Base-by-base conservation (phyloP, 106 monocot genomes). In the Dendrobium catenatum region DNA sequence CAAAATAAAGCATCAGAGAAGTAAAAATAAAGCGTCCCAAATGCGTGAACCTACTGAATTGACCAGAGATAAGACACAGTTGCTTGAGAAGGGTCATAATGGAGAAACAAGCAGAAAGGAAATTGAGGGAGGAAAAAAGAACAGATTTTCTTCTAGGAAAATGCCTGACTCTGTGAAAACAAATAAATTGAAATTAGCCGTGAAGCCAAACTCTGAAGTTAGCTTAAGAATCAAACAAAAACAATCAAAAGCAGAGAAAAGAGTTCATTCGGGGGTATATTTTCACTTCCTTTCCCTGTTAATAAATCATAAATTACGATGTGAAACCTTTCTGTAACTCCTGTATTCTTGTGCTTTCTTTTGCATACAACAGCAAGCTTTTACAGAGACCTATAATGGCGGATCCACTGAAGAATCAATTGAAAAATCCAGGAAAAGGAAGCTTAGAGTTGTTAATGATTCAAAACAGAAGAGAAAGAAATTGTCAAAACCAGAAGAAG, bases 361-460 rank as follows among this genome's bases (percentile, higher is more conserved):
- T 31, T 40, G 22, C 7, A 8, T 76, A 76, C 81, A 86, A 86
- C 75, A 68, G 67, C 42, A 78, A 55, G 42, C 33, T 20, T 26
- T 79, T 0, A 55, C 4, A 79, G 59, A 68, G 24, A 66, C 48
- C 27, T 3, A 48, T 51, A 49, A 88, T 46, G 9, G 75, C 26
- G 59, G 18, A 16, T 20, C 82, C 1, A 84, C 27, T 20, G 68
- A 73, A 55, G 86, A 73, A 58, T 27, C 79, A 22, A 56, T 7
- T 59, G 44, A 64, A 31, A 78, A 17, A 20, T 49, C 68, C 16
- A 81, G 31, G 37, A 95, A 93, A 70, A 91, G 94, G 84, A 94
- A 88, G 79, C 10, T 29, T 1, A 80, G 44, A 55, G 77, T 42
- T 46, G 77, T 44, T 74, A 37, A 54, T 22, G 61, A 61, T 22